Conservation (phyloP, 768 basidiomycete genomes). For the Rhizopogon vinicolor region DNA sequence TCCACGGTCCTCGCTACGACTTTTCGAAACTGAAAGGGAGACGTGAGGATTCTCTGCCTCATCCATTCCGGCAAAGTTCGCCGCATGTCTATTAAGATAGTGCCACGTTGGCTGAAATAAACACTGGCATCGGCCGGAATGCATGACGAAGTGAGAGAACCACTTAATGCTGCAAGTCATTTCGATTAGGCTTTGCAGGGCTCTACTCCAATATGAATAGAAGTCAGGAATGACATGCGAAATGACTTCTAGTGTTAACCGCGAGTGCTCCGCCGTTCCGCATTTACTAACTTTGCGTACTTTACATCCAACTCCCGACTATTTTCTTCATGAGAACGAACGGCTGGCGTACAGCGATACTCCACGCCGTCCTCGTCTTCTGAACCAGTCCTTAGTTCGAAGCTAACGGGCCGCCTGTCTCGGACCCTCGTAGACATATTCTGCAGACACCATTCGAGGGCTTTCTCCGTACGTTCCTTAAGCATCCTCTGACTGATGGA, state of each 20-base stretch:
- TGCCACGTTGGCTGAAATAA: too few relatives aligned
- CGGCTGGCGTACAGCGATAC: constrained; percentile 13
- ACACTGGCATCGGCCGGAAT: too few relatives aligned
- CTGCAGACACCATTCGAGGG: constrained; percentile 59
- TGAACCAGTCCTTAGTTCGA: neutral
- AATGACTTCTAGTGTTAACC: neutral
- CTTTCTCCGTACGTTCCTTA: constrained; percentile 60
- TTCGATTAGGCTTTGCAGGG: too few relatives aligned
- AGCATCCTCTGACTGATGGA: constrained; percentile 50
- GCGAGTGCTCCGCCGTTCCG: neutral
- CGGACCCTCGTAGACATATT: constrained; percentile 28
- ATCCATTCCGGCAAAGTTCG: too few relatives aligned
- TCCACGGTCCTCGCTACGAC: too few relatives aligned
- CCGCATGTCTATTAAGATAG: too few relatives aligned
- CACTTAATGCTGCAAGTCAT: too few relatives aligned
- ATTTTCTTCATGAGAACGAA: neutral
- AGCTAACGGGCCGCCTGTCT: neutral
- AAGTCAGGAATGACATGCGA: too few relatives aligned
- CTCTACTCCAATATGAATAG: too few relatives aligned
- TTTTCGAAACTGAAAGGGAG: too few relatives aligned
- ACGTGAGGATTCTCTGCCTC: too few relatives aligned
- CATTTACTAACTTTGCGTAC: neutral
- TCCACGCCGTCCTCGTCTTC: constrained; percentile 8
- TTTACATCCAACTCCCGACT: neutral
- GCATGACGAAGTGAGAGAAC: too few relatives aligned